These are phyloP conservation scores for Globisporangium echinulatum DNA, from an alignment of 352 stramenopile genomes.

Conservation along the genomic window DNA sequence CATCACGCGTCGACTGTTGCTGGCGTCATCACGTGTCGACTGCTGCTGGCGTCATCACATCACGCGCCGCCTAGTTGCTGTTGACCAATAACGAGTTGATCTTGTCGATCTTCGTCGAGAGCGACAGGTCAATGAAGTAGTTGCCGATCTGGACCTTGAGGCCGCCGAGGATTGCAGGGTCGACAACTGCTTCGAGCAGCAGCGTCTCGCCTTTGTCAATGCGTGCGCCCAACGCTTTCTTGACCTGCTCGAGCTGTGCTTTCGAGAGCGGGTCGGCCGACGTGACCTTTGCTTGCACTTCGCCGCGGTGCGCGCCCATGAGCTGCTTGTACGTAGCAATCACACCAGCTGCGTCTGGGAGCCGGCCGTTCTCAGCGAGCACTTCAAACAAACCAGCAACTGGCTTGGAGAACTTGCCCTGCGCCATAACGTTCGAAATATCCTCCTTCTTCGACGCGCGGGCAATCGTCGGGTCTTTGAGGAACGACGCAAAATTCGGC, in stretches of 20 bases:
- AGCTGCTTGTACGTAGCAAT: constrained; percentile 89
- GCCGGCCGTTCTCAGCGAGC: constrained; percentile 94
- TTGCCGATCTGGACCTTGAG: constrained; percentile 97
- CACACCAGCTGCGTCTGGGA: constrained; percentile 85
- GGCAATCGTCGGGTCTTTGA: constrained; percentile 95
- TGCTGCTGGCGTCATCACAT: too few relatives aligned
- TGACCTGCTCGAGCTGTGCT: constrained; percentile 90
- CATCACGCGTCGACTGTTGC: too few relatives aligned
- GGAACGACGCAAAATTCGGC: constrained; percentile 88
- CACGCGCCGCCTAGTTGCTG: constrained; percentile 29
- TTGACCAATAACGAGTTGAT: constrained; percentile 83
- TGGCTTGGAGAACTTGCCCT: constrained; percentile 91
- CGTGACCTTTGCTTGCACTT: constrained; percentile 96
- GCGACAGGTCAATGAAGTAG: constrained; percentile 96
- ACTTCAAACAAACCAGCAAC: constrained; percentile 95
- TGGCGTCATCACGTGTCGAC: too few relatives aligned
- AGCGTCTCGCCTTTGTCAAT: constrained; percentile 91
- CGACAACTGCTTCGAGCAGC: constrained; percentile 87
- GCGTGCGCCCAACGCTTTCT: constrained; percentile 85
- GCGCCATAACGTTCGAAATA: constrained; percentile 86
- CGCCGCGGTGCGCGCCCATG: constrained; percentile 93
- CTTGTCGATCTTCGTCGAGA: constrained; percentile 94
- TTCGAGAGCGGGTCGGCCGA: constrained; percentile 91
- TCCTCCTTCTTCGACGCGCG: constrained; percentile 92
- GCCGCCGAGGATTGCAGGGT: constrained; percentile 93